Conservation (phyloP, 306 rosid species). For the Carpinus viminea region DNA sequence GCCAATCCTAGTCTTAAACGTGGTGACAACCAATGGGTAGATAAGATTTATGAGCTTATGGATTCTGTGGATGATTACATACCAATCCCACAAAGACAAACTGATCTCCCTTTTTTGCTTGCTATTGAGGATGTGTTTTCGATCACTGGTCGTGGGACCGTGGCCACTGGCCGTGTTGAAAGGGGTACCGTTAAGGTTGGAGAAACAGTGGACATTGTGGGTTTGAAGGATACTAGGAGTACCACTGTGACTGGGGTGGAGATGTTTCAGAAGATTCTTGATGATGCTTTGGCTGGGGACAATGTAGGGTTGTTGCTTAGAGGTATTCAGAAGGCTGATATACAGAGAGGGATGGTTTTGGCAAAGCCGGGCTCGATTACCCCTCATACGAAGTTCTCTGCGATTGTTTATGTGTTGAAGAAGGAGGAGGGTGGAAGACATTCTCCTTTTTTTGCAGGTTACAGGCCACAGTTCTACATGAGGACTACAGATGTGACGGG, state of each 20-base stretch:
- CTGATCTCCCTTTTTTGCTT: slow-evolving; percentile 69
- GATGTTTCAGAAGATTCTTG: slow-evolving; percentile 87
- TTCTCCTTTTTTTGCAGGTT: slow-evolving; percentile 74
- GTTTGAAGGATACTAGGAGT: slow-evolving; percentile 68
- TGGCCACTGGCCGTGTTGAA: slow-evolving; percentile 84
- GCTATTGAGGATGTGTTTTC: slow-evolving; percentile 85
- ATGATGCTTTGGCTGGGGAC: slow-evolving; percentile 85
- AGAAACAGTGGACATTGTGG: slow-evolving; percentile 70
- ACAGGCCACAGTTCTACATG: slow-evolving; percentile 89
- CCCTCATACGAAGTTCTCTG: slow-evolving; percentile 79
- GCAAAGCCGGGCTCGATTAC: slow-evolving; percentile 83
- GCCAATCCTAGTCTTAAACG: slow-evolving; percentile 57
- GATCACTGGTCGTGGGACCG: slow-evolving; percentile 86
- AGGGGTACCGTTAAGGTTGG: slow-evolving; percentile 70
- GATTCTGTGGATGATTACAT: slow-evolving; percentile 73
- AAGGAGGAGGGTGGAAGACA: slow-evolving; percentile 94
- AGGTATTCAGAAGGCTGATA: slow-evolving; percentile 79
- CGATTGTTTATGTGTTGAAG: slow-evolving; percentile 87
- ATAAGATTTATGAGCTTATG: slow-evolving; percentile 82
- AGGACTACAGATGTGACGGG: slow-evolving; percentile 94
- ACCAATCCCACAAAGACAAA: slow-evolving; percentile 77
- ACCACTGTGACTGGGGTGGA: slow-evolving; percentile 87
- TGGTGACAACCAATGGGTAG: slow-evolving; percentile 78
- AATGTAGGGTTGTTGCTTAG: slow-evolving; percentile 85
- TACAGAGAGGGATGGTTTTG: slow-evolving; percentile 93